phyloP scores from a whole-genome alignment of 805 yeast genomes.

The Kodamaea hsintzibuensis region DNA sequence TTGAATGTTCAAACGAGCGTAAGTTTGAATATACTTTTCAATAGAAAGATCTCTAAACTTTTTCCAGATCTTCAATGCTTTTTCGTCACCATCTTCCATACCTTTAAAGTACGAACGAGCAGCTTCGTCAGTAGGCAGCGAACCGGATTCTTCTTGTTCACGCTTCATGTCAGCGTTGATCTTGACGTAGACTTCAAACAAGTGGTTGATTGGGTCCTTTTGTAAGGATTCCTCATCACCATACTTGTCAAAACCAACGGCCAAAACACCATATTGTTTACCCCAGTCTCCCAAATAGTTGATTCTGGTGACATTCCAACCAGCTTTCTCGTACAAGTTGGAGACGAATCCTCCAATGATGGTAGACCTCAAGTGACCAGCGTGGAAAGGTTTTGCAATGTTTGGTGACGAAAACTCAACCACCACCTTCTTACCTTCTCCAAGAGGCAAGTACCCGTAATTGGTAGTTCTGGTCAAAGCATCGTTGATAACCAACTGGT shows the following conservation, averaged over 20 bases:
- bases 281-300: slow-evolving; percentile 99
- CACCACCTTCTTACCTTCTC: slow-evolving; percentile 62
- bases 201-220: slow-evolving; percentile 86
- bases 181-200: slow-evolving; percentile 90
- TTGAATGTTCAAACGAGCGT: slow-evolving; percentile 85
- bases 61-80: slow-evolving; percentile 76
- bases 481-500: slow-evolving; percentile 68
- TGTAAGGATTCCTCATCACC: slow-evolving; percentile 75
- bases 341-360: slow-evolving; percentile 95
- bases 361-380: slow-evolving; percentile 97
- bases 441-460: slow-evolving; percentile 78
- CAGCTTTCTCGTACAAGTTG: slow-evolving; percentile 84
- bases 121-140: slow-evolving; percentile 60
- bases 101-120: slow-evolving; percentile 85
- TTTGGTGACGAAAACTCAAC: slow-evolving; percentile 97
- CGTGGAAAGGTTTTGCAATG: slow-evolving; percentile 99
- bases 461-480: slow-evolving; percentile 56
- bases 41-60: slow-evolving; percentile 91
- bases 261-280: slow-evolving; percentile 94
- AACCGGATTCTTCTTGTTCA: slow-evolving; percentile 52
- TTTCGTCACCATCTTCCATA: slow-evolving; percentile 93
- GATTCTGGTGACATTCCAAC: slow-evolving; percentile 90
- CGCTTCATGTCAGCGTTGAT: slow-evolving; percentile 74
- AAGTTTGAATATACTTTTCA: slow-evolving; percentile 80
- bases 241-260: slow-evolving; percentile 85